Conservation (phyloP, 1,284 basidiomycete genomes). For the Ganoderma multipileum region DNA sequence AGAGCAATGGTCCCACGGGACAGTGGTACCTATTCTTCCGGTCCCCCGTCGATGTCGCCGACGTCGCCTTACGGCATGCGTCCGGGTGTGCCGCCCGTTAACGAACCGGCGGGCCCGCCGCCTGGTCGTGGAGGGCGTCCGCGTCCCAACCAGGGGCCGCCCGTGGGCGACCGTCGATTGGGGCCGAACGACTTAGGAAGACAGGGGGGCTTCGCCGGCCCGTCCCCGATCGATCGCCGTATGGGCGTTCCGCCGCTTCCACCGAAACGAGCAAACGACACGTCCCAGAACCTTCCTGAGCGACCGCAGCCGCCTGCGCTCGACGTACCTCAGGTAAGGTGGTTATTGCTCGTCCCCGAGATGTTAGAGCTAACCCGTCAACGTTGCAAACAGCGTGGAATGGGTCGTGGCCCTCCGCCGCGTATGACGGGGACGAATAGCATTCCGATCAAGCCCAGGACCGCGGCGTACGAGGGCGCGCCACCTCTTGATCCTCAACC, state of each 20-base stretch:
- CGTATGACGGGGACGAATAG: slow-evolving; percentile 20
- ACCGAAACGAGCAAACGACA: slow-evolving; percentile 4
- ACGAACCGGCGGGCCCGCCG: background rate
- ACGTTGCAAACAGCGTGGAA: background rate
- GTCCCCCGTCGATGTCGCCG: slow-evolving; percentile 3
- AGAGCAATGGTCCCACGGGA: slow-evolving; percentile 45
- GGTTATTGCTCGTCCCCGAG: background rate
- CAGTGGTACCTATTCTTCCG: slow-evolving; percentile 8
- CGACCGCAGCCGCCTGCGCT: slow-evolving; percentile 6
- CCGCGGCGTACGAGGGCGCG: slow-evolving; percentile 5
- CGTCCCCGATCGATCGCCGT: background rate
- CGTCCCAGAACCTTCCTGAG: slow-evolving; percentile 18
- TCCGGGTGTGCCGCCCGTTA: background rate
- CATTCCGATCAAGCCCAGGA: slow-evolving; percentile 10
- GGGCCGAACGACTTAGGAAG: slow-evolving; percentile 11
- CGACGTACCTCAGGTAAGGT: slow-evolving; percentile 13
- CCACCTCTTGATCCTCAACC: background rate
- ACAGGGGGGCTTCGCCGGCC: slow-evolving; percentile 14
- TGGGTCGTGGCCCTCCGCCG: slow-evolving; percentile 1
- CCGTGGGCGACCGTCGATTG: slow-evolving; percentile 19
- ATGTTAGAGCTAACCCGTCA: background rate
- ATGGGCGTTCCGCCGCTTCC: background rate
- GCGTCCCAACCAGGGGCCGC: background rate
- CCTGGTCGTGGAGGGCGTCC: slow-evolving; percentile 11
- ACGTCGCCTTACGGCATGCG: slow-evolving; percentile 16